Evolutionary conservation across 805 yeast species (phyloP), one percentile per base, ranked within the genome.

Genomic region (Kuraishia capsulata): DNA sequence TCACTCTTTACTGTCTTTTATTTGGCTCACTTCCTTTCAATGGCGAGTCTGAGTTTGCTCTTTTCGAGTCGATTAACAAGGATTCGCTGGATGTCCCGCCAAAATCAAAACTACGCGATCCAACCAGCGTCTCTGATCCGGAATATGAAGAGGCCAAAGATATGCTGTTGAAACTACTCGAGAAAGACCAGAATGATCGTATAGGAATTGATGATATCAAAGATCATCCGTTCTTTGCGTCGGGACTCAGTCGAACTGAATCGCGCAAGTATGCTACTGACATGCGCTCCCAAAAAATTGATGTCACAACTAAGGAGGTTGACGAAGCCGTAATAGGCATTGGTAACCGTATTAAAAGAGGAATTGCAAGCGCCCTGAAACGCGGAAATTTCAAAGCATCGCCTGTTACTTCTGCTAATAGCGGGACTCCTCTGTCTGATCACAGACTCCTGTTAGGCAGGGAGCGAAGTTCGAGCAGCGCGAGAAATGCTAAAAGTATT

Each of bases 21-120:
- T 90, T 85, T 61, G 98, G 98, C 9, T 69, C 71, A 44, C 73
- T 92, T 33, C 98, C 98, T 2, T 92, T 90, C 56, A 76, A 80
- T 52, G 95, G 89, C 1, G 88, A 78, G 35, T 78, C 85, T 24
- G 96, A 88, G 51, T 90, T 73, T 61, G 94, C 82, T 42, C 65
- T 92, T 38, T 89, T 90, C 57, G 81, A 81, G 41, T 87, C 78
- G 10, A 92, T 92, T 46, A 84, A 78, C 32, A 73, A 75, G 38
- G 69, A 77, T 28, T 66, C 66, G 2, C 56, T 85, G 21, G 61
- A 59, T 37, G 76, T 81, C 44, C 96, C 96, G 0, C 49, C 57
- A 1, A 43, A 46, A 13, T 8, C 33, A 10, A 20, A 17, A 11
- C 36, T 38, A 17, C 29, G 33, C 8, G 25, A 36, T 23, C 23